Evolutionary conservation across 1,284 basidiomycete species (phyloP), one percentile per base, ranked within the genome.

Genomic region (Ceratobasidium sp.): DNA sequence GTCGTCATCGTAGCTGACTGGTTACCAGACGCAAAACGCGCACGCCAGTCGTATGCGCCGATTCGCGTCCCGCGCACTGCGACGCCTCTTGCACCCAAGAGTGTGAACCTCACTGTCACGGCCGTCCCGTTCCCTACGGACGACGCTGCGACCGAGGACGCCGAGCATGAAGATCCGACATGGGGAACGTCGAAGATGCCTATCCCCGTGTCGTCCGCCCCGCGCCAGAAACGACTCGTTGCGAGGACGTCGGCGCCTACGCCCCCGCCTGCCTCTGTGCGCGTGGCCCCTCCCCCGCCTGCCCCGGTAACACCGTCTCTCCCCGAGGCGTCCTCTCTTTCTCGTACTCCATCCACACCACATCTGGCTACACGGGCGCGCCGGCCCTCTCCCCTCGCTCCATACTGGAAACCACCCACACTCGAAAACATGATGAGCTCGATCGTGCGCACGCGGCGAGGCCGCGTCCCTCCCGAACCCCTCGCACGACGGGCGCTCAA

Each of bases 11-110:
- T 50, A 6, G 32, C 35, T 54, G 9, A 54, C 30, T 14, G 52
- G 16, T 23, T 2, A 21, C 47, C 52, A 66, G 63, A 66, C 38
- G 63, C 63, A 41, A 66, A 66, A 35, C 63, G 63, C 43, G 49
- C 63, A 21, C 63, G 63, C 30, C 63, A 66, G 63, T 54, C 63
- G 49, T 54, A 54, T 43, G 49, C 38, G 8, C 58, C 58, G 6
- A 43, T 57, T 23, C 58, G 58, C 18, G 55, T 58, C 55, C 26
- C 62, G 14, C 47, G 38, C 16, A 18, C 41, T 14, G 23, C 63
- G 32, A 49, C 28, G 26, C 63, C 63, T 2, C 63, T 66, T 7
- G 63, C 63, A 21, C 63, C 63, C 6, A 47, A 66, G 63, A 66
- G 63, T 32, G 63, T 66, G 13, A 52, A 66, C 21, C 18, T 66